Percentiles rank a stretch among this genome's conserved stretches.
Evolutionary conservation across 768 basidiomycete species (phyloP).

Genomic region (Agrocybe chaxingu): DNA sequence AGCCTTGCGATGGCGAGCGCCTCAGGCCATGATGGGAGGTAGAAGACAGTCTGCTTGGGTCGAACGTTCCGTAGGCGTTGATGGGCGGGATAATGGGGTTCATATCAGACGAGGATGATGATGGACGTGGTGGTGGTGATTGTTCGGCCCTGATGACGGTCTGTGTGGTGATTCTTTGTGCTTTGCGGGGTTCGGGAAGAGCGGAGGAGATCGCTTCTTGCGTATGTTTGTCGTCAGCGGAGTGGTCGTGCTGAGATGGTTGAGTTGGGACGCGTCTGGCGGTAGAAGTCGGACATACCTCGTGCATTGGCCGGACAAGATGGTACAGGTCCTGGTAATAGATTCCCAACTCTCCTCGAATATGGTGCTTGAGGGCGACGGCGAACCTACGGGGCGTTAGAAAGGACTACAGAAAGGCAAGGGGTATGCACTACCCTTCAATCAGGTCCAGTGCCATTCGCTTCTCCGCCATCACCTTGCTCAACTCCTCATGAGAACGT

Average conservation of each 20-base stretch:
- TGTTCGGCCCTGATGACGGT: conserved; percentile 5
- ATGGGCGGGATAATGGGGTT: conserved; percentile 42
- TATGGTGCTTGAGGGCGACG: conserved; percentile 59
- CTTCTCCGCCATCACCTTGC: conserved; percentile 60
- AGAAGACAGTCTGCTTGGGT: conserved; percentile 18
- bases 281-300: conserved; percentile 19
- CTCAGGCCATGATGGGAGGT: conserved; percentile 11
- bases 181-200: conserved; percentile 21
- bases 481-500: conserved; percentile 38
- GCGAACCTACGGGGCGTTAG: conserved; percentile 36
- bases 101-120: background rate
- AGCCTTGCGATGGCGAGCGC: conserved; percentile 16
- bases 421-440: conserved; percentile 40
- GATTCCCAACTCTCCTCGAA: conserved; percentile 58
- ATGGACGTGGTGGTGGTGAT: background rate
- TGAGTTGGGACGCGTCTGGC: background rate
- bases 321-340: conserved; percentile 63
- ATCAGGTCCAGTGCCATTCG: conserved; percentile 54
- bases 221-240: conserved; percentile 15
- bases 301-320: conserved; percentile 53
- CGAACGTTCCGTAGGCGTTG: conserved; percentile 50
- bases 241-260: conserved; percentile 30
- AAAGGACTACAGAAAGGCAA: background rate
- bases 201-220: conserved; percentile 18
- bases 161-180: conserved; percentile 26